Base-by-base conservation (phyloP, 371 early-diverging fungal species). In the Gilbertella persicaria region DNA sequence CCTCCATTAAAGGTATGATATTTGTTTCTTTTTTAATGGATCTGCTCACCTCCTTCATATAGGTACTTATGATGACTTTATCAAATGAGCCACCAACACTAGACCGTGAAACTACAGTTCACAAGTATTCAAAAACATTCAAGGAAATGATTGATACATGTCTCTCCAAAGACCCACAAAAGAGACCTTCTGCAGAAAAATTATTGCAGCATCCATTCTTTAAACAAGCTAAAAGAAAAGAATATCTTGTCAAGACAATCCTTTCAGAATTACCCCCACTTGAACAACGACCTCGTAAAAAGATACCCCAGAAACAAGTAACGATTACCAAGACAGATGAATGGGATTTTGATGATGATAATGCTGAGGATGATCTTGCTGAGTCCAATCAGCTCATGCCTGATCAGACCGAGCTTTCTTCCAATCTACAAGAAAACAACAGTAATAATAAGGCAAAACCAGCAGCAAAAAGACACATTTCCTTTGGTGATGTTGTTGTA, bases 11-110 rank as follows among this genome's bases (percentile, higher is more conserved):
- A 94, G 79, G 91, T 88, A 73, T 44, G 20, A 2, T 33, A 23
- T 41, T 14, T 9, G 28, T 25, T 12, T 43, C 29, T 36, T 19
- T 10, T 16, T 35, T 16, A 3, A n/a, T 45, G 23, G 19, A 45
- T 16, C 24, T 26, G 26, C 26, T 28, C 30, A 44, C 37, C 17
- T 47, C 33, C 13, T 33, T 33, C 10, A 24, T 24, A 40, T 56
- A 90, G 90, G 92, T 94, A 2, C 65, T 94, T 14, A 90, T 92
- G 91, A 73, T 94, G 75, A 95, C 93, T 9, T 80, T 95, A 24
- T 88, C 91, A 16, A 91, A 89, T 58, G 91, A 90, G 29, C 93
- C 95, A 4, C 95, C 95, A 5, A 93, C 92, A 4, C 64, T 95
- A 45, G 90, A 90, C 49, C 80, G 92, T 50, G 92, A 92, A 20